Conservation (phyloP, 225 moss, liverwort and hornwort genomes). For the Antitrichia curtipendula region DNA sequence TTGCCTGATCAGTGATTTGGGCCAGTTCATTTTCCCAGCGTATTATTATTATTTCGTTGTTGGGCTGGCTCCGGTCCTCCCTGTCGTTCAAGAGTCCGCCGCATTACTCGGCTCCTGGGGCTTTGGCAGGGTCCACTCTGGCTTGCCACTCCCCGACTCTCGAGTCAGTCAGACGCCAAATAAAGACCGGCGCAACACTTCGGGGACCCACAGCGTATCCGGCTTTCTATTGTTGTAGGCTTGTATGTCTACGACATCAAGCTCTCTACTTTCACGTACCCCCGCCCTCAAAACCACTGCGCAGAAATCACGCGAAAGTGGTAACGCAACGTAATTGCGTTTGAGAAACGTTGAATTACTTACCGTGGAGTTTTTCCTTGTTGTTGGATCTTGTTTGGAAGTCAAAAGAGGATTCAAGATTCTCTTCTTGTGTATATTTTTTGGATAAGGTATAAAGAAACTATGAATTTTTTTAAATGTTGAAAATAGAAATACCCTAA, state of each 20-base stretch:
- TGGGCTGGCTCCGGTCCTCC: neutral
- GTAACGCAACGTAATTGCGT: too few relatives aligned
- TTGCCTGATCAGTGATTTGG: neutral
- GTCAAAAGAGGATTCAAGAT: too few relatives aligned
- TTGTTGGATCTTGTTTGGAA: too few relatives aligned
- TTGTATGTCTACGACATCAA: neutral
- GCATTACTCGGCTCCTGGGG: neutral
- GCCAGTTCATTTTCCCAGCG: neutral
- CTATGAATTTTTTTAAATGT: neutral
- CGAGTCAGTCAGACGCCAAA: neutral
- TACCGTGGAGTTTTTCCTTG: too few relatives aligned
- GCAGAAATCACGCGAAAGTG: neutral
- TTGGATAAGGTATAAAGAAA: accelerated
- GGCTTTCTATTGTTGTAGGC: neutral
- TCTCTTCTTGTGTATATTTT: neutral
- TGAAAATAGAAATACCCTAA: accelerated
- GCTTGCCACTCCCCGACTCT: too few relatives aligned
- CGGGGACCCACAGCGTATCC: neutral
- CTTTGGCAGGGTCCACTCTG: neutral
- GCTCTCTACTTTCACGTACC: neutral
- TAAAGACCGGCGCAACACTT: neutral
- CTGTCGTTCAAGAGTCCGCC: neutral
- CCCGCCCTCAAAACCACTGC: neutral
- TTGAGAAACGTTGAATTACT: too few relatives aligned
- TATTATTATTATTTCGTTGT: neutral